Conservation (phyloP, 2,329 filamentous ascomycete genomes). For the Hypoxylon sp. region DNA sequence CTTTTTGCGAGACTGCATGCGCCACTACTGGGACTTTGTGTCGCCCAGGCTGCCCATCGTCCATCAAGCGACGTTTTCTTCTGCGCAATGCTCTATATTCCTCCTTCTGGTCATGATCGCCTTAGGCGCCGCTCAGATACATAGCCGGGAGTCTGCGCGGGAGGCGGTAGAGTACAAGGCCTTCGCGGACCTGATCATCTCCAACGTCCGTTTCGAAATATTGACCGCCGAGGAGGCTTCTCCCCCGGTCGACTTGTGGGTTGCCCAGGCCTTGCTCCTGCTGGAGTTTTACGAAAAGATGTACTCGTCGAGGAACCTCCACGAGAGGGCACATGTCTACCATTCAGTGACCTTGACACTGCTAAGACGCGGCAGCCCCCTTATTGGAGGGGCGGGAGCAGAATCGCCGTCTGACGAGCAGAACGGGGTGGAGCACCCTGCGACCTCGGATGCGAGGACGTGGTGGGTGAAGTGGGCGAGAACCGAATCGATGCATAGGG, state of each 20-base stretch:
- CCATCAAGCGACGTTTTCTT: conserved; percentile 85
- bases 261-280: conserved; percentile 83
- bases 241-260: conserved; percentile 85
- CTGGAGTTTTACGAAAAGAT: conserved; percentile 93
- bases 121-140: conserved; percentile 81
- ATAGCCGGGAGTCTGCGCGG: conserved; percentile 66
- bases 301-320: conserved; percentile 81
- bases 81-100: conserved; percentile 78
- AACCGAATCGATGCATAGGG: conserved; percentile 84
- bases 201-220: conserved; percentile 81
- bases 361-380: conserved; percentile 83
- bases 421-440: conserved; percentile 63
- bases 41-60: conserved; percentile 87
- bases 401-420: conserved; percentile 78
- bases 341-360: conserved; percentile 85
- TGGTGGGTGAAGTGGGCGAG: conserved; percentile 92
- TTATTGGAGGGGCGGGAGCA: conserved; percentile 80
- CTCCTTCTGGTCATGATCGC: conserved; percentile 84
- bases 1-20: conserved; percentile 85
- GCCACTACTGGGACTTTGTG: conserved; percentile 88
- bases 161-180: conserved; percentile 55
- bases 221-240: conserved; percentile 82
- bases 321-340: conserved; percentile 90
- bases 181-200: conserved; percentile 68
- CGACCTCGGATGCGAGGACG: conserved; percentile 51